Evolutionary conservation across 345 rosid species (phyloP).

Genomic region (Arabis hirsuta): DNA sequence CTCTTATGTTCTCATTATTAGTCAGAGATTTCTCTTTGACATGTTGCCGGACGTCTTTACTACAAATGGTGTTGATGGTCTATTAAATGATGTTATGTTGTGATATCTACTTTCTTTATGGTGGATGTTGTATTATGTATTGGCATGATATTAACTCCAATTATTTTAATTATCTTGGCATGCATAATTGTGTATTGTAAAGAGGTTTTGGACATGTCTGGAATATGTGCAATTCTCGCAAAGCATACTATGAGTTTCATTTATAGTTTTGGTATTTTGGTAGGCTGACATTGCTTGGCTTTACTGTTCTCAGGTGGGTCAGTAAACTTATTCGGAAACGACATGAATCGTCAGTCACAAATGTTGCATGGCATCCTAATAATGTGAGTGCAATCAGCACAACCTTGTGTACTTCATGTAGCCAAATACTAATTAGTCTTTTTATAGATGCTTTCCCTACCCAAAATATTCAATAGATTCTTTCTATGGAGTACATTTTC

Average conservation of each 20-base stretch:
- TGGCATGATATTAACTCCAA: neutral
- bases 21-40: conserved; percentile 9
- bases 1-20: conserved; percentile 18
- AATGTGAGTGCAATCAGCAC: conserved; percentile 59
- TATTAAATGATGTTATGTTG: neutral
- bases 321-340: conserved; percentile 94
- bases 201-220: conserved; percentile 14
- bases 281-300: conserved; percentile 35
- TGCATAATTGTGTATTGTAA: conserved; percentile 3
- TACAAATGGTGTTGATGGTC: conserved; percentile 4
- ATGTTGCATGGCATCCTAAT: conserved; percentile 98
- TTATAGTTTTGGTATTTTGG: neutral
- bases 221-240: neutral
- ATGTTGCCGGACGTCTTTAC: neutral
- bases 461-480: neutral
- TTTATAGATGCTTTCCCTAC: conserved; percentile 11
- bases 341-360: conserved; percentile 91
- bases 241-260: neutral
- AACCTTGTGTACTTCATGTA: conserved; percentile 11
- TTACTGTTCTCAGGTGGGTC: conserved; percentile 82
- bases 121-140: conserved; percentile 3
- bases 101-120: conserved; percentile 7
- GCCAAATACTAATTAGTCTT: neutral
- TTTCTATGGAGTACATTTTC: conserved; percentile 14
- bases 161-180: neutral